Evolutionary conservation across 169 alveolate genomes (phyloP).

Genomic region (Plasmodium coatneyi): DNA sequence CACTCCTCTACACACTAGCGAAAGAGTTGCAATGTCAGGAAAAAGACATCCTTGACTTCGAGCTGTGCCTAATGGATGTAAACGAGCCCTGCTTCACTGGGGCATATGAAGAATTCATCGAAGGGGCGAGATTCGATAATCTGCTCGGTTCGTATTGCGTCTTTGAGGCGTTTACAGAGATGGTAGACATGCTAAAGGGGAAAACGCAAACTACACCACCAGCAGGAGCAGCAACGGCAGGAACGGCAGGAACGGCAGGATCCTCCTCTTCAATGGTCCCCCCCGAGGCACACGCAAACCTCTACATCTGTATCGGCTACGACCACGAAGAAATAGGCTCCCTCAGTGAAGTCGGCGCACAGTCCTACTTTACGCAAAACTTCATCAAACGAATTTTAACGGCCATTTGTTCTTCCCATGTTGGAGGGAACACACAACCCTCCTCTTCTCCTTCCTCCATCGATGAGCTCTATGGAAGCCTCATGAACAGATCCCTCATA

Average conservation of each 20-base stretch:
- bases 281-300: neutral
- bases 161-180: slow-evolving; percentile 79
- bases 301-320: slow-evolving; percentile 57
- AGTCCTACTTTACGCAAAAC: slow-evolving; percentile 76
- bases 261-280: no score
- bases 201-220: no score
- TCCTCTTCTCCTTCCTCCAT: neutral
- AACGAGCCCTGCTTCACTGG: slow-evolving; percentile 93
- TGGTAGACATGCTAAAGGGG: slow-evolving; percentile 57
- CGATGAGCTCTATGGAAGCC: slow-evolving; percentile 74
- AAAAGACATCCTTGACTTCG: slow-evolving; percentile 88
- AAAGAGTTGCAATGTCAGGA: slow-evolving; percentile 79
- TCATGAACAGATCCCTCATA: slow-evolving; percentile 85
- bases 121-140: slow-evolving; percentile 95
- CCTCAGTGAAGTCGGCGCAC: slow-evolving; percentile 79
- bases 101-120: slow-evolving; percentile 94
- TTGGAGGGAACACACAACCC: neutral
- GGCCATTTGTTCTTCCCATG: neutral
- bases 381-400: slow-evolving; percentile 75
- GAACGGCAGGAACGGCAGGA: no score
- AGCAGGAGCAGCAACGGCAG: neutral
- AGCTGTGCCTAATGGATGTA: slow-evolving; percentile 93
- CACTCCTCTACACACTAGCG: slow-evolving; percentile 31
- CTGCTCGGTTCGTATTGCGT: slow-evolving; percentile 81
- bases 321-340: slow-evolving; percentile 83